Base-by-base conservation (phyloP, 257 asterid species). In the Phtheirospermum japonicum region DNA sequence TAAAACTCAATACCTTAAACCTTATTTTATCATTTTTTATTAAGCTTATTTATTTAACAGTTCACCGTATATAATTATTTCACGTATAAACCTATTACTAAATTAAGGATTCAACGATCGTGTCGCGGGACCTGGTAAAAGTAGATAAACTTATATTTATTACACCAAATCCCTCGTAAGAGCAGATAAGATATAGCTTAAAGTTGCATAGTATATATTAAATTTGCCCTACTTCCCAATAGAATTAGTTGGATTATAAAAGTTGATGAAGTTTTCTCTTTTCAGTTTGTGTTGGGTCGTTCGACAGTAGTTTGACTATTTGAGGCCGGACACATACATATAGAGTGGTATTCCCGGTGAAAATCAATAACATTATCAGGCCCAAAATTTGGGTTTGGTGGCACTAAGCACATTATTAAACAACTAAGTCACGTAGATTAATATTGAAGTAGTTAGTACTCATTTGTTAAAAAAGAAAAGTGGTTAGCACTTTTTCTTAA, bases 371-470 rank as follows among this genome's bases (percentile, higher is more conserved):
- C 28, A 59, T 57, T 42, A 70, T 56, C 61, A 59, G 63, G 64
- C 57, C 33, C 49, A 13, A n/a, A 71, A 57, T 64, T 68, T 49
- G 75, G 76, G 64, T 74, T 85, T 71, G 76, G 77, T 81, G 34
- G 67, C 61, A 69, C 28, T 65, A 16, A 50, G 19, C 65, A 69
- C 51, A 63, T 46, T 63, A 18, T 73, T 66, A 34, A 61, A 71
- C 69, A 58, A 63, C 63, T 16, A 59, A 69, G 39, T 46, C 63
- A 48, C 56, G 1, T 39, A 51, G 16, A 23, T 23, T 23, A 78
- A 74, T 63, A 71, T 78, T 66, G 80, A 42, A 71, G 86, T 74
- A 68, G 84, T 76, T 82, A 71, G 39, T 43, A 31, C n/a, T n/a
- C n/a, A 45, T 60, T 46, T 46, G 59, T 66, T 51, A 19, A 30